phyloP scores from a whole-genome alignment of 176 grass and related monocot genomes.

The Eleusine coracana region DNA sequence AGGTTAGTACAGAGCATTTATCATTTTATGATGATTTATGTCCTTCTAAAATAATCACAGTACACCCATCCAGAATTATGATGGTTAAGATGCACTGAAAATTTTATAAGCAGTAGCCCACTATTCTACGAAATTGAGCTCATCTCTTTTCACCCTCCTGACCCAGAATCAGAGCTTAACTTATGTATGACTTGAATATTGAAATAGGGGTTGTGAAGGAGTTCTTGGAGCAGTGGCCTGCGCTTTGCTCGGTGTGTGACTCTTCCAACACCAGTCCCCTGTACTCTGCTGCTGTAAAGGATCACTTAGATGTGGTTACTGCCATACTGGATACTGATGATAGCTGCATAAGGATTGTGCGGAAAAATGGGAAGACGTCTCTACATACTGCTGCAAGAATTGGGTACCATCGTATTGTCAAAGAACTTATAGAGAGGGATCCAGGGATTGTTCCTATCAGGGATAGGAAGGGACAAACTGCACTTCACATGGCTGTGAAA shows the following conservation, averaged over 20 bases:
- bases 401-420: constrained; percentile 79
- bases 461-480: constrained; percentile 96
- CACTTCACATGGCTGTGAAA: constrained; percentile 99
- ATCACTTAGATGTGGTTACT: constrained; percentile 91
- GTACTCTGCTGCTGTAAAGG: constrained; percentile 88
- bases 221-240: constrained; percentile 73
- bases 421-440: constrained; percentile 75
- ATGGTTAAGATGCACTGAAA: not conserved
- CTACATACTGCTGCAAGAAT: constrained; percentile 83
- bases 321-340: constrained; percentile 72
- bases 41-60: not conserved
- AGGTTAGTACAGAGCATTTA: not conserved
- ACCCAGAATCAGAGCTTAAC: not conserved
- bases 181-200: constrained; percentile 21
- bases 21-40: not conserved
- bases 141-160: not conserved
- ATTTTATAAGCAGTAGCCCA: not conserved
- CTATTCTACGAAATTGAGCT: not conserved
- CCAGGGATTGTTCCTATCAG: constrained; percentile 73
- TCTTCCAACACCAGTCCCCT: constrained; percentile 85
- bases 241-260: constrained; percentile 67
- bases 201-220: constrained; percentile 75
- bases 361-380: constrained; percentile 91
- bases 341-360: constrained; percentile 68
- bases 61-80: not conserved